Base-by-base conservation (phyloP, 768 basidiomycete species). In the Suillus americanus region DNA sequence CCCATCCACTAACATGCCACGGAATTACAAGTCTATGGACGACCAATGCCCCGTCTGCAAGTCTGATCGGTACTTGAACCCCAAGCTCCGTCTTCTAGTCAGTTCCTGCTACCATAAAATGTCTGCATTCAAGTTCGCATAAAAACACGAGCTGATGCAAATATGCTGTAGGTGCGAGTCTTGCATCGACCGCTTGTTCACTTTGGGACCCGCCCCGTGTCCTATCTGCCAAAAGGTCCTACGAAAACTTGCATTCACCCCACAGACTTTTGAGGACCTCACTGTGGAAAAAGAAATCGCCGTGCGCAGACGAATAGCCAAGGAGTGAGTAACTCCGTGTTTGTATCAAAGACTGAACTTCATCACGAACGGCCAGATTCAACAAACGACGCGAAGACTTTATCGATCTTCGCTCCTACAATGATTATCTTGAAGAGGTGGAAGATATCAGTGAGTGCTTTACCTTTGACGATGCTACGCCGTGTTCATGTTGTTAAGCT, bases 91-190 rank as follows among this genome's bases (percentile, higher is more conserved):
- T 50, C 82, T 99, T 45, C 85, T 99, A 57, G 95, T 99, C 70
- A 95, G 93, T 76, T 90, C 94, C 18, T 99, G 97, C 75, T 99
- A 97, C 77, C 97, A 99, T 79, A 97, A 97, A 84, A 97, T 99
- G 97, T 95, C 68, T 66, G 81, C 76, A 40, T 54, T 64, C 60
- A 37, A 28, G 38, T 30, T 28, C 20, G 25, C 30, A 35, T 35
- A 41, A 7, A 35, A 38, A 23, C 30, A 35, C 40, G 60, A 23
- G 60, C 68, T 76, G 30, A 70, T 65, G 10, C 7, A 1, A 14
- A 9, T 25, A 28, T n/a, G 23, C 20, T n/a, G n/a, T 66, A 97
- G 95, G 94, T 99, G 97, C 79, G 97, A 99, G 80, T 94, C 94
- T 1, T 99, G 97, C 76, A 97, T 99, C 71, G 97, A 99, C 77